A percentile compares a stretch with the other conserved stretches of the same genome.
phyloP scores from a whole-genome alignment of 2,329 filamentous ascomycete genomes.

The Ophiostoma populinum region DNA sequence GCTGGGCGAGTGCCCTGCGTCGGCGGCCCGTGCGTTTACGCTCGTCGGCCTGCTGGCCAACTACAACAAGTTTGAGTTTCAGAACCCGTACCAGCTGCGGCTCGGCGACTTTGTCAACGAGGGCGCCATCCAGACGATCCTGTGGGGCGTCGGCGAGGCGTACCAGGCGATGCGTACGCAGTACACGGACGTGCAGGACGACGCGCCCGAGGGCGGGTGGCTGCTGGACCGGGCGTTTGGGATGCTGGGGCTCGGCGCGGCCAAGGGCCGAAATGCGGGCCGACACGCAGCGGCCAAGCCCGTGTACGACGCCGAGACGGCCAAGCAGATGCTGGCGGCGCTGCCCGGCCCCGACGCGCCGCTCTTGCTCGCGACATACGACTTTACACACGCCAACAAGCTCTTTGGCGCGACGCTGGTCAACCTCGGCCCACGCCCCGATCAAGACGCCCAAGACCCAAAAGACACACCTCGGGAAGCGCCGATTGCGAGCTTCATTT shows the following conservation, averaged over 20 bases:
- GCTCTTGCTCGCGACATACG: conserved; percentile 71
- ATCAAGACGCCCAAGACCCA: conserved; percentile 10
- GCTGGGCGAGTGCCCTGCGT: conserved; percentile 57
- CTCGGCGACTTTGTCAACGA: conserved; percentile 95
- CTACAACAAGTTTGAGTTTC: conserved; percentile 98
- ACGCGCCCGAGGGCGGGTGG: conserved; percentile 71
- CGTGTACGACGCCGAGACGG: conserved; percentile 58
- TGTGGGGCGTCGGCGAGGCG: conserved; percentile 56
- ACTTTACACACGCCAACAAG: conserved; percentile 89
- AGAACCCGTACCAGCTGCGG: conserved; percentile 85
- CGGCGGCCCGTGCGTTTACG: conserved; percentile 40
- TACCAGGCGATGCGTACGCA: conserved; percentile 51
- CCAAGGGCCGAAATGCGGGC: conserved; percentile 22
- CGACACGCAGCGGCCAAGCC: conserved; percentile 42
- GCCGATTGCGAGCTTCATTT: conserved; percentile 68
- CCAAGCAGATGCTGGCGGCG: conserved; percentile 63
- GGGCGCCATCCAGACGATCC: conserved; percentile 63
- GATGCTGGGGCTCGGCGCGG: conserved; percentile 64
- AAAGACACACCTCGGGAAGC: conserved; percentile 31
- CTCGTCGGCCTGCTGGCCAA: conserved; percentile 80
- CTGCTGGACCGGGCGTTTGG: conserved; percentile 61
- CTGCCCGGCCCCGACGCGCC: conserved; percentile 69
- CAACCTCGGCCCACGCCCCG: conserved; percentile 26
- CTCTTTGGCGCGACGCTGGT: conserved; percentile 80
- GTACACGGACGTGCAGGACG: conserved; percentile 78